Conservation (phyloP, 2,329 filamentous ascomycete species). For the Trichoderma semiorbis region DNA sequence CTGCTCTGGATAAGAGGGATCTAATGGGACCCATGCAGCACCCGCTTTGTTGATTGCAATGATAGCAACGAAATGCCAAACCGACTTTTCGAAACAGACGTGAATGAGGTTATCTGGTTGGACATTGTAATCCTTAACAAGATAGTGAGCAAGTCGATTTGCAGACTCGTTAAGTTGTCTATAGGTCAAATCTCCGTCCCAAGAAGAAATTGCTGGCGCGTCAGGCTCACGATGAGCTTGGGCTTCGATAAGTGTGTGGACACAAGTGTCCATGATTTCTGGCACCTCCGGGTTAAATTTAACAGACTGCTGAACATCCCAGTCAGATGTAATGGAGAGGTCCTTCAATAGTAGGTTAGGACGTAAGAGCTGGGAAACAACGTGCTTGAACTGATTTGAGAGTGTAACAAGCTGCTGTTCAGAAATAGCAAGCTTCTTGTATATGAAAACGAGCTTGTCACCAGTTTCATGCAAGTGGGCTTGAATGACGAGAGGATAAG, state of each 20-base stretch:
- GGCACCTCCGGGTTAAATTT: neutral
- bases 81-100: slow-evolving; percentile 13
- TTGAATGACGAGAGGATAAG: slow-evolving; percentile 11
- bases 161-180: neutral
- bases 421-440: neutral
- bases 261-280: slow-evolving; percentile 27
- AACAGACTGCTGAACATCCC: neutral
- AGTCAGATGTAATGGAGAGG: neutral
- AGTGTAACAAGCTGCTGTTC: slow-evolving; percentile 2
- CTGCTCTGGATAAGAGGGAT: slow-evolving; percentile 17
- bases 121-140: neutral
- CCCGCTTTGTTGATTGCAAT: slow-evolving; percentile 20
- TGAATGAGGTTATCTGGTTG: neutral
- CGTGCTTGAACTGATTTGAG: neutral
- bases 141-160: slow-evolving; percentile 4
- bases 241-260: slow-evolving; percentile 17
- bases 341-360: neutral
- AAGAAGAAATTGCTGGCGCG: slow-evolving; percentile 7
- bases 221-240: neutral
- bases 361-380: neutral
- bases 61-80: slow-evolving; percentile 5
- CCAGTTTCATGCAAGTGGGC: neutral
- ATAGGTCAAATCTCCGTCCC: slow-evolving; percentile 8
- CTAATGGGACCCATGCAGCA: slow-evolving; percentile 23
- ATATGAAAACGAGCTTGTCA: slow-evolving; percentile 4